A percentile compares a stretch with the other conserved stretches of the same genome.
These are phyloP conservation scores for Salix viminalis DNA, from an alignment of 345 rosid genomes.

Conservation along the genomic window DNA sequence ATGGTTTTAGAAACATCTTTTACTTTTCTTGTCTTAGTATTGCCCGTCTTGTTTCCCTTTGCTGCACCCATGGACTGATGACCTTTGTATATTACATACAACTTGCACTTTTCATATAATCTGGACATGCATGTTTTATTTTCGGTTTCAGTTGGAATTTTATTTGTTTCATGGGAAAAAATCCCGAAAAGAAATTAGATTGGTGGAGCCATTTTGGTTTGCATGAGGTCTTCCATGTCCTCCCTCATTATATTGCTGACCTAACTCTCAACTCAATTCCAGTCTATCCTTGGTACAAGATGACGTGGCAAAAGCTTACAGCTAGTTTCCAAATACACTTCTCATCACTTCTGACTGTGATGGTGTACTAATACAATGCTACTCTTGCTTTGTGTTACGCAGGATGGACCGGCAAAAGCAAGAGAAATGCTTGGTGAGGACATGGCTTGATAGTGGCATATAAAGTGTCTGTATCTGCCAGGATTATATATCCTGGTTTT, in stretches of 20 bases:
- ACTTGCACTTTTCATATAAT: neutral
- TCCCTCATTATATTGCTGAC: neutral
- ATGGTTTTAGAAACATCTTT: neutral
- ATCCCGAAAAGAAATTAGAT: neutral
- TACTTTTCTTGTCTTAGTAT: neutral
- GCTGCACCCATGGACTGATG: neutral
- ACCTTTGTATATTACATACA: neutral
- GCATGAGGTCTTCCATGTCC: neutral
- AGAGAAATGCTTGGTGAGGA: constrained; percentile 71
- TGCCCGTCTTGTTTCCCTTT: neutral
- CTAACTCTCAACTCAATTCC: neutral
- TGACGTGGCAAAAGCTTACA: neutral
- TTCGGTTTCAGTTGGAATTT: neutral
- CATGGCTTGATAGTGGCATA: constrained; percentile 5
- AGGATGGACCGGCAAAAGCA: constrained; percentile 73
- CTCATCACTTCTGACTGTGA: neutral
- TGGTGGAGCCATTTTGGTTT: neutral
- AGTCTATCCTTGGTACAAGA: neutral
- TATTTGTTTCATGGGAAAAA: neutral
- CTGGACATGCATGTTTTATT: neutral
- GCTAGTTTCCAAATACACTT: neutral
- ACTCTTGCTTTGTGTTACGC: constrained; percentile 26
- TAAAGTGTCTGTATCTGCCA: neutral
- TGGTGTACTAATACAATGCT: neutral
- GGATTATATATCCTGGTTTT: neutral